Evolutionary conservation across 1,284 basidiomycete species (phyloP), one percentile per base, ranked within the genome.

Genomic region (Pseudozyma tsukubaensis): DNA sequence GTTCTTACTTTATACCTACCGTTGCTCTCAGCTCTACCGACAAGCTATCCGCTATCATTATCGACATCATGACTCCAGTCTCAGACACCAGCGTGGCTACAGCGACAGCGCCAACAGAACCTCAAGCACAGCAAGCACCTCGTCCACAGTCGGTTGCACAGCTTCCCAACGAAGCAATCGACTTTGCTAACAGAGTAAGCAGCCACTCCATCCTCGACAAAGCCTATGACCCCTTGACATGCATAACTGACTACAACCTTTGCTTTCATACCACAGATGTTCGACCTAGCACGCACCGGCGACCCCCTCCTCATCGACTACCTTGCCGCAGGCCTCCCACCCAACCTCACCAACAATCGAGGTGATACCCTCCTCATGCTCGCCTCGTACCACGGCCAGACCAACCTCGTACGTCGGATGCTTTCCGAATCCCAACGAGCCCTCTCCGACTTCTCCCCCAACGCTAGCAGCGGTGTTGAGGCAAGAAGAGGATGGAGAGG

Each of bases 301-400:
- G 86, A 90, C 61, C 69, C 86, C 0, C 86, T 85, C 3, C 78
- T 60, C 40, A 61, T 80, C 34, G 49, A 64, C 13, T 91, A 92
- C 45, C 79, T 94, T 56, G 88, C 90, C 52, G 89, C 89, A 0
- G 92, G 93, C 7, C 86, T 94, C 11, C 92, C 93, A 0, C 85
- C 88, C 11, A 92, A 94, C 81, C 87, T 94, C 50, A 92, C 91
- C 24, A 94, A 94, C 79, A 76, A 78, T 58, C 62, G 77, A 24
- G 81, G 80, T 16, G 79, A 83, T 47, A 78, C 73, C 32, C 86
- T 93, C 7, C 87, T 94, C 62, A 94, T 94, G 92, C 88, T 94
- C 43, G 90, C 91, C 2, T 88, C 92, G 3, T 94, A 94, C 83
- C 89, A 90, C 44, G 92, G 92, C 0, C 91, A 93, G 72, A 81